Evolutionary conservation across 163 green algal species (phyloP).

Genomic region (Dunaliella salina): DNA sequence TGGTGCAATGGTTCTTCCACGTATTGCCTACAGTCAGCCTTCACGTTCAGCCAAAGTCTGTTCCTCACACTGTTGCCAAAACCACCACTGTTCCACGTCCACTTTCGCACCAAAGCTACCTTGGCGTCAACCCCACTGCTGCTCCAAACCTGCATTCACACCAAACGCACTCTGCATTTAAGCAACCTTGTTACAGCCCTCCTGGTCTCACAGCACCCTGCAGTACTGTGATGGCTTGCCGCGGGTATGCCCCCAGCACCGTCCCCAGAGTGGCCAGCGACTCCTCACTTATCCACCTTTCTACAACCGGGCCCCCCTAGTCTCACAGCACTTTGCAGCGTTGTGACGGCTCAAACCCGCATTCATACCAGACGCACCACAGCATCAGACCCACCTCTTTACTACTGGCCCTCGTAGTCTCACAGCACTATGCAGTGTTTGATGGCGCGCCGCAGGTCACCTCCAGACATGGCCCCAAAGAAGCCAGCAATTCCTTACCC

Average conservation of each 20-base stretch:
- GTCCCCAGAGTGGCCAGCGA: too few relatives aligned
- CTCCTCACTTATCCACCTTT: constrained; percentile 22
- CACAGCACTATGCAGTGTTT: constrained; percentile 83
- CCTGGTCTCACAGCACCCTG: constrained; percentile 70
- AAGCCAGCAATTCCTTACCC: too few relatives aligned
- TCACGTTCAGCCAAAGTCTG: too few relatives aligned
- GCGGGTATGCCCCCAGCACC: background rate
- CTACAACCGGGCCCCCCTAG: constrained; percentile 37
- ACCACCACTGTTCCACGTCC: constrained; percentile 39
- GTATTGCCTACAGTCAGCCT: too few relatives aligned
- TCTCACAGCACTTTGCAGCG: constrained; percentile 76
- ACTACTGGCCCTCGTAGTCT: constrained; percentile 39
- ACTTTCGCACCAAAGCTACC: too few relatives aligned
- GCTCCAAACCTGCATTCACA: too few relatives aligned
- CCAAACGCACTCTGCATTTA: constrained; percentile 6
- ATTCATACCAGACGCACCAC: too few relatives aligned
- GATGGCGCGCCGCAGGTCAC: constrained; percentile 58
- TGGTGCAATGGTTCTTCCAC: too few relatives aligned
- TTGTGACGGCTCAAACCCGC: constrained; percentile 72
- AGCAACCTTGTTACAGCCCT: constrained; percentile 35
- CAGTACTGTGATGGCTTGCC: constrained; percentile 81
- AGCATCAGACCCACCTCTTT: constrained; percentile 24
- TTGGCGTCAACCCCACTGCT: constrained; percentile 25
- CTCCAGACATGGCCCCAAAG: background rate
- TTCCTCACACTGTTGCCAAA: too few relatives aligned